Evolutionary conservation across 257 asterid species (phyloP).

Genomic region (Avicennia marina): DNA sequence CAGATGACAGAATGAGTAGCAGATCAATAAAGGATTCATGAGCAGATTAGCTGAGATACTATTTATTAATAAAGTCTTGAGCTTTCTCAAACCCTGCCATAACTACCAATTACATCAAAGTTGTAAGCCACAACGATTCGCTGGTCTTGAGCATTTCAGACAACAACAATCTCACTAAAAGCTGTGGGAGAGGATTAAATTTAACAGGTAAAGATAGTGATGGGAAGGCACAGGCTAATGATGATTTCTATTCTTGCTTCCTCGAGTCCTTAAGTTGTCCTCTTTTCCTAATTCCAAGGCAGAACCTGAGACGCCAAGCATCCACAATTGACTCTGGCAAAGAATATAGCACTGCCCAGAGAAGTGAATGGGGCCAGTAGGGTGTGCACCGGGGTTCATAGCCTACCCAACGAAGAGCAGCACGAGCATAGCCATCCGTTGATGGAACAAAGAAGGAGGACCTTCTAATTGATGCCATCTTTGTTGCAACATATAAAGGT

Average conservation of each 20-base stretch:
- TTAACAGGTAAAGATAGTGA: background rate
- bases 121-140: too few species aligned
- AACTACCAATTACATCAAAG: too few species aligned
- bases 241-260: slow-evolving; percentile 56
- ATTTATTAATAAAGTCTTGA: too few species aligned
- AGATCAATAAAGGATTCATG: too few species aligned
- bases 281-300: slow-evolving; percentile 66
- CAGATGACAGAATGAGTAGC: too few species aligned
- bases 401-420: slow-evolving; percentile 77
- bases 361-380: slow-evolving; percentile 89
- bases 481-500: slow-evolving; percentile 90
- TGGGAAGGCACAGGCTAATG: background rate
- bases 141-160: too few species aligned
- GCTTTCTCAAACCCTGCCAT: too few species aligned
- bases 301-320: slow-evolving; percentile 75
- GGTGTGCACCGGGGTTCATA: slow-evolving; percentile 96
- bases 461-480: slow-evolving; percentile 88
- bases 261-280: slow-evolving; percentile 78
- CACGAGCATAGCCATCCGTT: slow-evolving; percentile 79
- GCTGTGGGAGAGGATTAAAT: background rate
- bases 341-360: slow-evolving; percentile 56
- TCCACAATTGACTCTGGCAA: slow-evolving; percentile 66
- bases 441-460: slow-evolving; percentile 95
- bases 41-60: too few species aligned
- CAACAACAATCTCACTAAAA: background rate